phyloP scores from a whole-genome alignment of 2,329 filamentous ascomycete genomes.

The Chalaropsis ovoidea region DNA sequence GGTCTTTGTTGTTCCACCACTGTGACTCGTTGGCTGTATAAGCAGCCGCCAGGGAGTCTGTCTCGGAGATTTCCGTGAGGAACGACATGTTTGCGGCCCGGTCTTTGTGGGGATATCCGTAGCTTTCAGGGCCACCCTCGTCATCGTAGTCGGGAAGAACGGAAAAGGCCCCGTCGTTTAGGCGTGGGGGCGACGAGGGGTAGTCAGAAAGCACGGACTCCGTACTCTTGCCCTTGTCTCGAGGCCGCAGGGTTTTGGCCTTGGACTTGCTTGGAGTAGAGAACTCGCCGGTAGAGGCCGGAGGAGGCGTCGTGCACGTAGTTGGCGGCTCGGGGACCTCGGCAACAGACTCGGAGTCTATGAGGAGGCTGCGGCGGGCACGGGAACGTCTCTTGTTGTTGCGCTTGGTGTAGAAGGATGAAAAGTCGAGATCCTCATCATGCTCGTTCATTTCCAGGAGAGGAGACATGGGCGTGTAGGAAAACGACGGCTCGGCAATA shows the following conservation, averaged over 20 bases:
- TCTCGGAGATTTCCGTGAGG: constrained; percentile 21
- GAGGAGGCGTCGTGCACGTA: not conserved
- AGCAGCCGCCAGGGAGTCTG: constrained; percentile 9
- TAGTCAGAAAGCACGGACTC: constrained; percentile 24
- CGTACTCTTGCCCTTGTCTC: constrained; percentile 18
- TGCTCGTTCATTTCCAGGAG: constrained; percentile 15
- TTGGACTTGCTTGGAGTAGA: not conserved
- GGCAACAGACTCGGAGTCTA: constrained; percentile 15
- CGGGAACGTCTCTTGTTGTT: constrained; percentile 18
- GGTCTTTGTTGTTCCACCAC: constrained; percentile 21
- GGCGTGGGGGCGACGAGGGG: constrained; percentile 16
- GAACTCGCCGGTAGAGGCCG: not conserved
- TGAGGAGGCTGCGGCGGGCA: constrained; percentile 8
- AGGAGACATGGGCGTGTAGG: constrained; percentile 3
- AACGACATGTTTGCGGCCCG: constrained; percentile 18
- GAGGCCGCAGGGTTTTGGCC: constrained; percentile 19
- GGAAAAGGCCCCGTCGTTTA: constrained; percentile 24
- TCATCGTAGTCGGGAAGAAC: constrained; percentile 23
- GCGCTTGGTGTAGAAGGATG: constrained; percentile 15
- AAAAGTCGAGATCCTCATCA: constrained; percentile 24
- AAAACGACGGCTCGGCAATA: not conserved
- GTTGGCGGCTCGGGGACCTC: constrained; percentile 16
- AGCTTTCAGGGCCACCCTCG: constrained; percentile 11
- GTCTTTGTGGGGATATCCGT: constrained; percentile 12
- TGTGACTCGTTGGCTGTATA: constrained; percentile 12